These are phyloP conservation scores for Malassezia yamatoensis DNA, from an alignment of 1,284 basidiomycete species.

Conservation along the genomic window DNA sequence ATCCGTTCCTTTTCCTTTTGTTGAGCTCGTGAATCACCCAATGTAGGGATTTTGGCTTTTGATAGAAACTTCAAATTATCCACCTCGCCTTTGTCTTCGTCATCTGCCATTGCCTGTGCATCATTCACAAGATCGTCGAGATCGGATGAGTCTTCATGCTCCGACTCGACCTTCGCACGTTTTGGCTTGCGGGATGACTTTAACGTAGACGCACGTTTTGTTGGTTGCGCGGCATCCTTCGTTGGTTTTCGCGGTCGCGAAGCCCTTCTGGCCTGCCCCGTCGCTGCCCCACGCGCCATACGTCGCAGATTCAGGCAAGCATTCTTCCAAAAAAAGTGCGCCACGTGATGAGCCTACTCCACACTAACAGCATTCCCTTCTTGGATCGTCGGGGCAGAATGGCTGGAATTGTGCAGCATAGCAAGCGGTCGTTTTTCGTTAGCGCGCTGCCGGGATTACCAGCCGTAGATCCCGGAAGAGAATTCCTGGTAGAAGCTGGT, in stretches of 20 bases:
- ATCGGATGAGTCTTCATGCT: not conserved
- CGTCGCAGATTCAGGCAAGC: not conserved
- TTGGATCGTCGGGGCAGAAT: too few relatives aligned
- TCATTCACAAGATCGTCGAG: not conserved
- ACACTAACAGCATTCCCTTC: too few relatives aligned
- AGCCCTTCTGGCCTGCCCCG: not conserved
- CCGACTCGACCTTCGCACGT: not conserved
- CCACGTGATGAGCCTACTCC: conserved; percentile 1
- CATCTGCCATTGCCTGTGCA: conserved; percentile 12
- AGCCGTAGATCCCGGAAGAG: not conserved
- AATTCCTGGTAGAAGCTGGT: conserved; percentile 32
- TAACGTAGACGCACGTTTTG: not conserved
- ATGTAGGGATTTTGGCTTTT: conserved; percentile 4
- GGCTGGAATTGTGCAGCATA: not conserved
- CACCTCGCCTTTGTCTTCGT: conserved; percentile 2
- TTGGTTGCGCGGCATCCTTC: not conserved
- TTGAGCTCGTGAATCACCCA: conserved; percentile 8
- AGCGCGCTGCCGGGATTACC: conserved; percentile 9
- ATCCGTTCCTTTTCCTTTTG: conserved; percentile 2
- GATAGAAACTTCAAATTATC: conserved; percentile 9
- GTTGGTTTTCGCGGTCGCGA: not conserved
- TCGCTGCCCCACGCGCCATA: conserved; percentile 3
- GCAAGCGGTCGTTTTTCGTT: conserved; percentile 17
- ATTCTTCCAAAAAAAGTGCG: not conserved
- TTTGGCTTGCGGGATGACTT: not conserved